Conservation (phyloP, 2,329 filamentous ascomycete genomes). For the Nemania abortiva region DNA sequence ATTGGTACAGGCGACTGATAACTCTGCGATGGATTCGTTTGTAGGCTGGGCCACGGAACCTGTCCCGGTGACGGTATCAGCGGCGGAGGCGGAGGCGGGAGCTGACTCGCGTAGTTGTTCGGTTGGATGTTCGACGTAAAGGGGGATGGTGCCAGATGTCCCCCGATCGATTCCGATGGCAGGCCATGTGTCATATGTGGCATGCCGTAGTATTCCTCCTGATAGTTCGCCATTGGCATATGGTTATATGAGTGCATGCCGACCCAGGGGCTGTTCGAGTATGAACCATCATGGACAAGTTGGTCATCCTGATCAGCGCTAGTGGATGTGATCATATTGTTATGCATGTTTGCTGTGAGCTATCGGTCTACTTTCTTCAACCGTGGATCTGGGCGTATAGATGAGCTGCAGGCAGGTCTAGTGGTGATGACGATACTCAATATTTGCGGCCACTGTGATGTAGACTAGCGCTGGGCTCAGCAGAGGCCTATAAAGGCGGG, state of each 20-base stretch:
- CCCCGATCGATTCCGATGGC: slow-evolving; percentile 62
- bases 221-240: slow-evolving; percentile 77
- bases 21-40: slow-evolving; percentile 74
- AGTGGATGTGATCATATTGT: slow-evolving; percentile 60
- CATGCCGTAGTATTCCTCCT: slow-evolving; percentile 69
- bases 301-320: slow-evolving; percentile 62
- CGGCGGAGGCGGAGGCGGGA: slow-evolving; percentile 76
- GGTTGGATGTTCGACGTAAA: slow-evolving; percentile 68
- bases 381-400: slow-evolving; percentile 39
- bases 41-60: slow-evolving; percentile 79
- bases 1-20: slow-evolving; percentile 72
- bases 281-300: slow-evolving; percentile 58
- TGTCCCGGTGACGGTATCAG: slow-evolving; percentile 75
- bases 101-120: slow-evolving; percentile 59
- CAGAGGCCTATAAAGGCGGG: slow-evolving; percentile 40
- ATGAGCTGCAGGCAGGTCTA: slow-evolving; percentile 44
- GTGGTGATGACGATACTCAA: slow-evolving; percentile 42
- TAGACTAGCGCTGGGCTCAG: slow-evolving; percentile 44
- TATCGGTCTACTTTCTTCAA: slow-evolving; percentile 41
- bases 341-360: slow-evolving; percentile 56
- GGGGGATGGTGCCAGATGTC: slow-evolving; percentile 69
- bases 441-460: slow-evolving; percentile 41
- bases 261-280: slow-evolving; percentile 65
- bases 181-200: slow-evolving; percentile 62
- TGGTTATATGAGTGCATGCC: slow-evolving; percentile 73